A percentile compares a stretch with the other conserved stretches of the same genome.
Evolutionary conservation across 2,329 filamentous ascomycete genomes (phyloP).

Genomic region (Hypomyces rosellus): DNA sequence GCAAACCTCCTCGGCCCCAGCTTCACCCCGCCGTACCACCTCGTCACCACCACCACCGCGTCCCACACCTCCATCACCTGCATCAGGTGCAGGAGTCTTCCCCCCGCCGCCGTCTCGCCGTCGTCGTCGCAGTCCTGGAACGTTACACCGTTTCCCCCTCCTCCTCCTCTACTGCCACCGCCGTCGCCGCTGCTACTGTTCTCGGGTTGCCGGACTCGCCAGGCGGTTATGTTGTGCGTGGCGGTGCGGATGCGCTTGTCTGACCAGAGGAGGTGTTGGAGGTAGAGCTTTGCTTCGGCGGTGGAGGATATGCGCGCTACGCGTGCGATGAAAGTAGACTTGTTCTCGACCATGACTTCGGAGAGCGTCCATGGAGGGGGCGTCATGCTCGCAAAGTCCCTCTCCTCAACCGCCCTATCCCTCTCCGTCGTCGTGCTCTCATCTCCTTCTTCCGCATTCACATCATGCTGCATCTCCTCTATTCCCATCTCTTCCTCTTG

Average conservation of each 20-base stretch:
- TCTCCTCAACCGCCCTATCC: not conserved
- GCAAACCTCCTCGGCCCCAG: constrained; percentile 85
- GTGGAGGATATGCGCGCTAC: constrained; percentile 64
- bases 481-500: constrained; percentile 16
- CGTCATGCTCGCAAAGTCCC: constrained; percentile 21
- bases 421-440: constrained; percentile 17
- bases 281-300: constrained; percentile 61
- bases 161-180: too few relatives aligned
- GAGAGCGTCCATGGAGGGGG: constrained; percentile 66
- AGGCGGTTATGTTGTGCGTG: constrained; percentile 93
- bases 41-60: constrained; percentile 82
- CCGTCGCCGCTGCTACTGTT: not conserved
- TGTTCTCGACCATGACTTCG: constrained; percentile 69
- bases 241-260: constrained; percentile 82
- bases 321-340: constrained; percentile 81
- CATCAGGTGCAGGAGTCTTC: constrained; percentile 79
- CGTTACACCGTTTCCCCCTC: constrained; percentile 29
- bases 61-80: constrained; percentile 94
- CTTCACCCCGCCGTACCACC: constrained; percentile 92
- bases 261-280: constrained; percentile 69
- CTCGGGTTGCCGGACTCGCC: constrained; percentile 61
- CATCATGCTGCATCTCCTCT: constrained; percentile 7
- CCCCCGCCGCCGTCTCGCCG: constrained; percentile 87
- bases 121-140: constrained; percentile 96
- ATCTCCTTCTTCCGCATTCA: constrained; percentile 14